Base-by-base conservation (phyloP, 495 filamentous ascomycete species). In the Hapsidospora chrysogenum region DNA sequence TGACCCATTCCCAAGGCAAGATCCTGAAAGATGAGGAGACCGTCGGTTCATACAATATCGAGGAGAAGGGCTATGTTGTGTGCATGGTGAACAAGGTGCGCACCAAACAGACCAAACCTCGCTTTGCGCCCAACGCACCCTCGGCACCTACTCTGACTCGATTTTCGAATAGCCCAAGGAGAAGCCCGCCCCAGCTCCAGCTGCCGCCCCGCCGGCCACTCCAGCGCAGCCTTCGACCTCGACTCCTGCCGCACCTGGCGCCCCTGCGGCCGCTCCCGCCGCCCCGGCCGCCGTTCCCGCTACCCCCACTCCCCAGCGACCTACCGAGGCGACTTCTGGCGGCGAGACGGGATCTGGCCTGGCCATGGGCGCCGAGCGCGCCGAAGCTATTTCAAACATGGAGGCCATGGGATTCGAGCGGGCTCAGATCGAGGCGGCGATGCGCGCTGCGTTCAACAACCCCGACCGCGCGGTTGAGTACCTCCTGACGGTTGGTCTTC, bases 11-110 rank as follows among this genome's bases (percentile, higher is more conserved):
- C 17, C 13, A 44, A 95, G 86, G 89, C 57, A 97, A 97, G 63
- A 94, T 97, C 42, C 68, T 97, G 40, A 82, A 92, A 59, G 89
- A 97, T 81, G 81, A 78, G 41, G 87, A 93, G 47, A 87, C 87
- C 11, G 78, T 96, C 44, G 85, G 85, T 52, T 81, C 79, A 4
- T 95, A 94, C 64, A 92, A 79, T 60, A 94, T 97, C 39, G 87
- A 97, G 60, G 89, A 96, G 70, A 97, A 96, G 70, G 89, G 89
- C 17, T 96, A 94, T 54, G 78, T 97, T 46, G 92, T 97, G 29
- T 97, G 89, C 57, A 89, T 97, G 72, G 73, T 89, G 29, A 78
- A 76, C 39, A 95, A 96, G 81, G 87, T 93, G 70, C 30, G 57
- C 45, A 11, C 8, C 18, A n/a, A n/a, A n/a, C n/a, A n/a, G n/a